These are phyloP conservation scores for Pyrrhoderma noxium DNA, from an alignment of 1,284 basidiomycete species.

Conservation along the genomic window DNA sequence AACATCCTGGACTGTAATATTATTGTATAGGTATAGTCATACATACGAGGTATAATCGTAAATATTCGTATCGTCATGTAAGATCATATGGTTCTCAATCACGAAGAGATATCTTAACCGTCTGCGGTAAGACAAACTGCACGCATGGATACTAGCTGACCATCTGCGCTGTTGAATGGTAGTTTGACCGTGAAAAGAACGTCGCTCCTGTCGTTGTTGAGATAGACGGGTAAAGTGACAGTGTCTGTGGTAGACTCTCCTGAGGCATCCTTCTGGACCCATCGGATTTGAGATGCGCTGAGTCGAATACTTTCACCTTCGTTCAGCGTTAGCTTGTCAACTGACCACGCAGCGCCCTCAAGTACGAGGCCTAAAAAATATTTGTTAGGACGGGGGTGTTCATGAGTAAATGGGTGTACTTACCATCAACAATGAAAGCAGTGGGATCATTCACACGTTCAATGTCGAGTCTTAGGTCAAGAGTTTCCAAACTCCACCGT, in stretches of 20 bases:
- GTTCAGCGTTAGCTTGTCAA: constrained; percentile 66
- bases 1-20: not conserved
- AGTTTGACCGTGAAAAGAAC: constrained; percentile 83
- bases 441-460: constrained; percentile 67
- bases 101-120: constrained; percentile 30
- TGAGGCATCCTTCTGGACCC: constrained; percentile 63
- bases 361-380: constrained; percentile 62
- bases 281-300: constrained; percentile 74
- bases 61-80: constrained; percentile 6
- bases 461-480: constrained; percentile 73
- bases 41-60: constrained; percentile 6
- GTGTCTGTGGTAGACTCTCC: constrained; percentile 27
- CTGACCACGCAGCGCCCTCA: constrained; percentile 76
- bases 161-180: constrained; percentile 61
- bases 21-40: not conserved
- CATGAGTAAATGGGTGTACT: constrained; percentile 24
- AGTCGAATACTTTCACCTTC: constrained; percentile 74
- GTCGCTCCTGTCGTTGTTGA: constrained; percentile 85
- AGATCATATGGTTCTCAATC: not conserved
- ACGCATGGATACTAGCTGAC: constrained; percentile 66
- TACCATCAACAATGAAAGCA: constrained; percentile 83
- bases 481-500: constrained; percentile 87
- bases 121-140: constrained; percentile 79
- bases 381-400: not conserved
- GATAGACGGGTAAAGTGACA: constrained; percentile 85